These are phyloP conservation scores for Polytrichum formosum DNA, from an alignment of 225 moss, liverwort and hornwort species.

Conservation along the genomic window DNA sequence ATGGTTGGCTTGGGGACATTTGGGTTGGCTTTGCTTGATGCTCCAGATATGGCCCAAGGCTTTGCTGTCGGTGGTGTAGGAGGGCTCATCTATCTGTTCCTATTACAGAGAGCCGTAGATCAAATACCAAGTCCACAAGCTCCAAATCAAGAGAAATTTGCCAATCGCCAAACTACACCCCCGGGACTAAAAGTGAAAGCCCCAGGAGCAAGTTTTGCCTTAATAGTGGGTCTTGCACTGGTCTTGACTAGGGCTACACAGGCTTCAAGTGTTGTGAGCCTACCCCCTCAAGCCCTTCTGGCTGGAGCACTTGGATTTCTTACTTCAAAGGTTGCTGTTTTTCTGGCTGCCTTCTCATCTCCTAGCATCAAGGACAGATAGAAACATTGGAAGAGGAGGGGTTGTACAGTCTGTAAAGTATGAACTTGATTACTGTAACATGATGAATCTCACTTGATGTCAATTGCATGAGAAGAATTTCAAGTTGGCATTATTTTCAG, in stretches of 20 bases:
- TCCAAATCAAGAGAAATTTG: background rate
- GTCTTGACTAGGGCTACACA: conserved; percentile 55
- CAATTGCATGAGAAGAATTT: too few relatives aligned
- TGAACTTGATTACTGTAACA: too few relatives aligned
- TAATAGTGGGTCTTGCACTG: conserved; percentile 58
- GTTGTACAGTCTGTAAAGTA: too few relatives aligned
- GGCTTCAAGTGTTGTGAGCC: conserved; percentile 39
- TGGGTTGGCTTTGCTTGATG: conserved; percentile 45
- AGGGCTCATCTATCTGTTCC: conserved; percentile 63
- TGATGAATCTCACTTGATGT: too few relatives aligned
- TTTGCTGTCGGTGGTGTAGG: conserved; percentile 74
- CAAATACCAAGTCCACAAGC: conserved; percentile 47
- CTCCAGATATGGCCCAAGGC: conserved; percentile 58
- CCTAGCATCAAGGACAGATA: background rate
- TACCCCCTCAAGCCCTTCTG: conserved; percentile 65
- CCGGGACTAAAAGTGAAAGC: conserved; percentile 26
- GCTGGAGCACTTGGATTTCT: conserved; percentile 75
- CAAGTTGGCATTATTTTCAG: too few relatives aligned
- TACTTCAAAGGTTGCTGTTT: conserved; percentile 70
- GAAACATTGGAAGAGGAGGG: background rate
- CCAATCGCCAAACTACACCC: background rate
- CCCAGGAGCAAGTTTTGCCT: conserved; percentile 50
- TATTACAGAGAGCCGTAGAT: conserved; percentile 78
- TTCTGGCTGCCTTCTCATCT: conserved; percentile 63
- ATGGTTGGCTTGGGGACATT: conserved; percentile 69